phyloP scores from a whole-genome alignment of 1,284 basidiomycete species.

The Pulveroboletus sp. region DNA sequence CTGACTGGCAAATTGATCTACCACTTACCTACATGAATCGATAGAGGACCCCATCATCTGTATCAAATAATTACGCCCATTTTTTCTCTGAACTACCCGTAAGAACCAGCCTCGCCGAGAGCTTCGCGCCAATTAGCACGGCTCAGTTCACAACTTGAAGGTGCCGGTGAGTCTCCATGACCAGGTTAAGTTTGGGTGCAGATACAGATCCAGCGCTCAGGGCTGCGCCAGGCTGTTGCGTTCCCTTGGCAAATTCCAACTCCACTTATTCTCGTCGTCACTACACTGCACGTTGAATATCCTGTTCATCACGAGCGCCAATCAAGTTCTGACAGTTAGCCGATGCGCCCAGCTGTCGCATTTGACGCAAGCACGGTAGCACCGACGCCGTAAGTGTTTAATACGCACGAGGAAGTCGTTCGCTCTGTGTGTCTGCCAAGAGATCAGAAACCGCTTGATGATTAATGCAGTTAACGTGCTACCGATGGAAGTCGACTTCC shows the following conservation, averaged over 20 bases:
- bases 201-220: too few species aligned
- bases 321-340: neutral
- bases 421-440: conserved; percentile 8
- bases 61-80: conserved; percentile 2
- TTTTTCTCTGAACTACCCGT: neutral
- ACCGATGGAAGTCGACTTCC: neutral
- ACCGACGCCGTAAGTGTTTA: neutral
- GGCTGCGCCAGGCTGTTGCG: neutral
- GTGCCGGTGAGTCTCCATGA: too few species aligned
- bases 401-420: neutral
- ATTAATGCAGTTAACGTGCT: neutral
- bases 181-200: too few species aligned
- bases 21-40: neutral
- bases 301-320: neutral
- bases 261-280: neutral
- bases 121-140: too few species aligned
- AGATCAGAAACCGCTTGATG: neutral
- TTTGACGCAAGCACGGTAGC: neutral
- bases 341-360: too few species aligned
- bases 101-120: neutral
- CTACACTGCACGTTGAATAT: neutral
- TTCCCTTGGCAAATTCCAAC: neutral
- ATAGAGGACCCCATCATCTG: neutral
- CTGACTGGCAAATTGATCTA: neutral
- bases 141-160: too few species aligned